These are phyloP conservation scores for Zalaria sp. DNA, from an alignment of 2,329 filamentous ascomycete species.

Conservation along the genomic window DNA sequence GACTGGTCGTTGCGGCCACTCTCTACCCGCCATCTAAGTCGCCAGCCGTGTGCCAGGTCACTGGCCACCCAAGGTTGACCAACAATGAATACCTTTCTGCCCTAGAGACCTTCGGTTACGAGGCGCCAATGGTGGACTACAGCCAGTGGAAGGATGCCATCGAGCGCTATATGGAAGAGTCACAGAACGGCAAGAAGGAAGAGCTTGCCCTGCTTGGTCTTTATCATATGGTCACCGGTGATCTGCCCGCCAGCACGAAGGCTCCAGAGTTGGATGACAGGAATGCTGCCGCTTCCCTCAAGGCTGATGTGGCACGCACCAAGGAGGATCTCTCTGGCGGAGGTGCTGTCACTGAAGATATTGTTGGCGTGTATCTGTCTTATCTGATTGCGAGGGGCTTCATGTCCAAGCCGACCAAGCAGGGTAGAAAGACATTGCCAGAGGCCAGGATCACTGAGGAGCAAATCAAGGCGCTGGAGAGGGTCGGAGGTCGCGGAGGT, in stretches of 20 bases:
- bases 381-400: constrained; percentile 52
- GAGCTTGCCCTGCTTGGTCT: constrained; percentile 62
- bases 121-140: constrained; percentile 53
- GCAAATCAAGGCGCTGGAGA: constrained; percentile 34
- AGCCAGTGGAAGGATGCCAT: constrained; percentile 53
- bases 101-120: constrained; percentile 60
- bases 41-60: constrained; percentile 60
- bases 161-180: constrained; percentile 51
- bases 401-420: constrained; percentile 32
- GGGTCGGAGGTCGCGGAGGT: constrained; percentile 39
- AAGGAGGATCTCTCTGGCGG: constrained; percentile 42
- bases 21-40: constrained; percentile 46
- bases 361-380: constrained; percentile 48
- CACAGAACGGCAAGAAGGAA: constrained; percentile 42
- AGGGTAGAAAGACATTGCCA: constrained; percentile 26
- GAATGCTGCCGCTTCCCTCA: constrained; percentile 52
- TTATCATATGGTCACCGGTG: constrained; percentile 57
- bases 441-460: constrained; percentile 28
- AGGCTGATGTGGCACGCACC: constrained; percentile 46
- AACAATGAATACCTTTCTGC: constrained; percentile 65
- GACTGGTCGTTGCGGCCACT: constrained; percentile 62
- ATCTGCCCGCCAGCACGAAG: constrained; percentile 55
- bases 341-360: constrained; percentile 43
- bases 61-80: constrained; percentile 61
- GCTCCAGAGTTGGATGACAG: constrained; percentile 62